Conservation (phyloP, 2,329 filamentous ascomycete genomes). For the Apiospora sp. region DNA sequence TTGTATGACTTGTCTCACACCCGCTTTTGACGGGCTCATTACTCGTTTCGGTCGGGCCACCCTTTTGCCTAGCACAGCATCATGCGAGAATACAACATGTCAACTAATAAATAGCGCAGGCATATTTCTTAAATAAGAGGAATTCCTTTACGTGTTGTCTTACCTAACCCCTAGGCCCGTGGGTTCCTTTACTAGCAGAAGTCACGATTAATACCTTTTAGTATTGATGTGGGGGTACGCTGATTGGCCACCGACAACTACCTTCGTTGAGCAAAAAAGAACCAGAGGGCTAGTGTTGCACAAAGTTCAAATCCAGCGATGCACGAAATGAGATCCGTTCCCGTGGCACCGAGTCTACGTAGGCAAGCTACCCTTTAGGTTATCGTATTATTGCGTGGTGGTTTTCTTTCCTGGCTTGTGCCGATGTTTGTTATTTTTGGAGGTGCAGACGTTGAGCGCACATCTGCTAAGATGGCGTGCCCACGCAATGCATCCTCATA, state of each 20-base stretch:
- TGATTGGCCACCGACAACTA: not conserved
- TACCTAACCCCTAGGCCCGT: conserved; percentile 5
- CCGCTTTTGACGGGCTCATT: not conserved
- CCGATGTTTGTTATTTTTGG: not conserved
- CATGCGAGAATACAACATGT: conserved; percentile 10
- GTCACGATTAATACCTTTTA: not conserved
- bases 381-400: not conserved
- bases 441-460: not conserved
- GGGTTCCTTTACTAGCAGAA: not conserved
- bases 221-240: not conserved
- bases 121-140: not conserved
- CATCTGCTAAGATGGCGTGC: not conserved
- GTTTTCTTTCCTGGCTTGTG: not conserved
- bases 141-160: not conserved
- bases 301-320: conserved; percentile 19
- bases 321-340: conserved; percentile 18
- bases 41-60: conserved; percentile 13
- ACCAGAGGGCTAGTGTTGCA: not conserved
- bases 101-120: not conserved
- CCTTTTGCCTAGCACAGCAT: conserved; percentile 2
- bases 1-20: conserved; percentile 11
- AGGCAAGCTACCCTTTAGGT: not conserved
- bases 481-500: not conserved
- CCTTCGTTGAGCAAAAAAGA: not conserved
- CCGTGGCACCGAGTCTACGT: conserved; percentile 16